Evolutionary conservation across 2,329 filamentous ascomycete species (phyloP).

Genomic region (Mycocentrospora acerina): DNA sequence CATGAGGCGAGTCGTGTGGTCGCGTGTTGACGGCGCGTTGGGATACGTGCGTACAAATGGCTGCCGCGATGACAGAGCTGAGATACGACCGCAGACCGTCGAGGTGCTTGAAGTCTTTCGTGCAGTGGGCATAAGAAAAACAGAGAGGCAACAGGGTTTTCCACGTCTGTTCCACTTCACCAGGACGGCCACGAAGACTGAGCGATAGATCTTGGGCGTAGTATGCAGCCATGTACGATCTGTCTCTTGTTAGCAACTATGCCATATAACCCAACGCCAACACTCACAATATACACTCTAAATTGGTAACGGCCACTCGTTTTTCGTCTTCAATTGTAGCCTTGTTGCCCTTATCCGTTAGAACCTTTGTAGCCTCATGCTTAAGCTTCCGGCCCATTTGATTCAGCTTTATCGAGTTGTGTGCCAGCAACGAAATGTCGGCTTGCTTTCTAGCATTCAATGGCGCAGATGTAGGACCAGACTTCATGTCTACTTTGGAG

Average conservation of each 20-base stretch:
- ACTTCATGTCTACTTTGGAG: conserved; percentile 24
- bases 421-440: conserved; percentile 40
- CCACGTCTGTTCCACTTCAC: conserved; percentile 40
- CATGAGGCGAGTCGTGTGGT: conserved; percentile 33
- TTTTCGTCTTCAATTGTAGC: conserved; percentile 37
- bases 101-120: conserved; percentile 39
- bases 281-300: conserved; percentile 49
- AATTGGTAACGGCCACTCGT: conserved; percentile 43
- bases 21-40: conserved; percentile 24
- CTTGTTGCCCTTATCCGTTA: conserved; percentile 24
- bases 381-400: conserved; percentile 49
- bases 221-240: conserved; percentile 44
- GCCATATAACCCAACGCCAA: not conserved
- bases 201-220: conserved; percentile 33
- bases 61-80: conserved; percentile 42
- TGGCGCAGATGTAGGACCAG: conserved; percentile 33
- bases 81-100: conserved; percentile 46
- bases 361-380: conserved; percentile 45
- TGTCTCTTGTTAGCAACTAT: conserved; percentile 21
- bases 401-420: conserved; percentile 44
- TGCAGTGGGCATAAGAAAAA: conserved; percentile 32
- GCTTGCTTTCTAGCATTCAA: conserved; percentile 33
- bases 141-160: conserved; percentile 41
- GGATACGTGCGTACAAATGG: conserved; percentile 38
- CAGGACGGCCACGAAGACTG: conserved; percentile 31